Evolutionary conservation across 1,284 basidiomycete species (phyloP), one percentile per base, ranked within the genome.

Genomic region (Boletus mariae): DNA sequence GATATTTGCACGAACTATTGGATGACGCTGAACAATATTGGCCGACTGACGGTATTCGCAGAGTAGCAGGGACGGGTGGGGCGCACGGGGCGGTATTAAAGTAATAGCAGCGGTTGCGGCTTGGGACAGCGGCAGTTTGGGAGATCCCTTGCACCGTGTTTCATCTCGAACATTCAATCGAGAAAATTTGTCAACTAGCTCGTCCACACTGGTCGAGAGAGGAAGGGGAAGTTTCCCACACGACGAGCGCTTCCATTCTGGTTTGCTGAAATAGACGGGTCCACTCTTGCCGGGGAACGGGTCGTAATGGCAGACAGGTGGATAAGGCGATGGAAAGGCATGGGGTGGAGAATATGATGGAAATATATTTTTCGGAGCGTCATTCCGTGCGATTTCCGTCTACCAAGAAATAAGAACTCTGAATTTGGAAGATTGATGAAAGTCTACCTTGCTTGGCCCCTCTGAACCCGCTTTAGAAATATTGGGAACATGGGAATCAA

Each of bases 231-330:
- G n/a, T 37, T 31, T 41, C 9, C 5, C 4, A 5, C 26, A 12
- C 0, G 49, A 17, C 1, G 38, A 1, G 13, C 51, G 64, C 15
- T 40, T 47, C 61, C 61, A 62, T 12, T 49, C 32, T 8, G 49
- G 49, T 7, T 37, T 29, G n/a, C 17, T 12, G 6, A 60, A 45
- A 12, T 0, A 4, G 25, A 23, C 3, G 3, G 41, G 8, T 1
- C 54, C 34, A 1, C 20, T 40, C 53, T 65, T 65, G 52, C 64
- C 56, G 0, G 56, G 63, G 4, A 63, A 63, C 7, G 62, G 62
- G 20, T 63, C 51, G 2, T 67, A 54, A 26, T 5, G 11, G 17
- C 63, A 65, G 1, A 0, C 41, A 0, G 59, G 53, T 4, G 62
- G 65, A 37, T 63, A 63, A 4, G 32, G 1, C 0, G 61, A 57